Percentiles rank a stretch among this genome's conserved stretches.
These are phyloP conservation scores for Groenewaldozyma tartarivorans DNA, from an alignment of 805 yeast species.

Conservation along the genomic window DNA sequence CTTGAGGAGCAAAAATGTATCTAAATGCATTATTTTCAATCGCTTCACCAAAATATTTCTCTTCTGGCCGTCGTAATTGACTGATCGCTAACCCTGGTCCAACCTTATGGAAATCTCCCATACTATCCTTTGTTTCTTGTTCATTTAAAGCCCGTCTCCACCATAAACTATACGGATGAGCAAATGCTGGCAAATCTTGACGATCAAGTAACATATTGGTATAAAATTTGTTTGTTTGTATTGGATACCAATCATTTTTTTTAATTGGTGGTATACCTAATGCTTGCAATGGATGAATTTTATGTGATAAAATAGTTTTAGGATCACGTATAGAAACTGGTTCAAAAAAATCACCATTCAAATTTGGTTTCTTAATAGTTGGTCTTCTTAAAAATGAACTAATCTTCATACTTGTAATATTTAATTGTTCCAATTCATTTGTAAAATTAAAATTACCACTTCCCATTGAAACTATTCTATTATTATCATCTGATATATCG, in stretches of 20 bases:
- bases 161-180: constrained; percentile 75
- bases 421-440: no score
- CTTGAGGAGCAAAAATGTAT: neutral
- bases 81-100: neutral
- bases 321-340: constrained; percentile 5
- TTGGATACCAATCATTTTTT: constrained; percentile 2
- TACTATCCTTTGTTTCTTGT: neutral
- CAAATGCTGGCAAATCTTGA: constrained; percentile 63
- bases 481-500: no score
- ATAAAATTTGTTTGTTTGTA: constrained; percentile 62
- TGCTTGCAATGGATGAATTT: constrained; percentile 4
- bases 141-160: constrained; percentile 35
- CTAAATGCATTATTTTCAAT: constrained; percentile 15
- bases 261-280: neutral
- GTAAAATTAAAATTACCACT: no score
- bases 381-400: no score
- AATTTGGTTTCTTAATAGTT: neutral
- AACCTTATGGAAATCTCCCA: constrained; percentile 35
- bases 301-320: neutral
- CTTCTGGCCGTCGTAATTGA: neutral
- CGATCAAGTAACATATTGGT: constrained; percentile 57
- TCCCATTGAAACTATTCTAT: no score
- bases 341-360: neutral
- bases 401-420: no score
- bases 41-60: neutral